These are phyloP conservation scores for Medicago arabica DNA, from an alignment of 306 rosid genomes.

Conservation along the genomic window DNA sequence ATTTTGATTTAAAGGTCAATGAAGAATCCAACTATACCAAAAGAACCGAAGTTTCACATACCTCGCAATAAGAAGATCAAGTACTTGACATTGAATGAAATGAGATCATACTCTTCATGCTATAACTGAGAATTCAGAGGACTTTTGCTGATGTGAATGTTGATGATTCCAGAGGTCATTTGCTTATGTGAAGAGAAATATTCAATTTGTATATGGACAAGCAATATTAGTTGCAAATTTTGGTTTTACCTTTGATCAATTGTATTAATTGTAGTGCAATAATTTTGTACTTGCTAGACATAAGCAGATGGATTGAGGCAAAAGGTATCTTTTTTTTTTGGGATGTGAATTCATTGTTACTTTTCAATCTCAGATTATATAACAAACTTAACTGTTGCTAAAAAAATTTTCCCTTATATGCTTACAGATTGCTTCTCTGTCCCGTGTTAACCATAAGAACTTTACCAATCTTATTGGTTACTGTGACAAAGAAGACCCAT, in stretches of 20 bases:
- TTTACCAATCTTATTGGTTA: slow-evolving; percentile 89
- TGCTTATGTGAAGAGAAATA: not conserved
- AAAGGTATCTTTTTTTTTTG: slow-evolving; percentile 13
- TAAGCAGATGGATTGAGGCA: slow-evolving; percentile 6
- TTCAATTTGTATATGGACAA: slow-evolving; percentile 43
- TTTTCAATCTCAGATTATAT: not conserved
- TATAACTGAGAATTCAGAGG: slow-evolving; percentile 36
- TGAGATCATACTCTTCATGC: slow-evolving; percentile 41
- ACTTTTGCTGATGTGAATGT: slow-evolving; percentile 13
- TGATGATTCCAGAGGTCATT: not conserved
- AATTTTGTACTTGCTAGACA: not conserved
- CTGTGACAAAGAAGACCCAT: slow-evolving; percentile 92
- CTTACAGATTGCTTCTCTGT: slow-evolving; percentile 71
- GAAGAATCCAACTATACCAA: slow-evolving; percentile 90
- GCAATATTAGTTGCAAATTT: slow-evolving; percentile 32
- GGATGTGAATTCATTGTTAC: not conserved
- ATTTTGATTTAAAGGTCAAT: slow-evolving; percentile 57
- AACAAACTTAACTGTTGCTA: slow-evolving; percentile 23
- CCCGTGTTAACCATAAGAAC: slow-evolving; percentile 94
- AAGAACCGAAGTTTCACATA: slow-evolving; percentile 75
- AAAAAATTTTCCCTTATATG: slow-evolving; percentile 5
- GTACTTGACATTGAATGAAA: slow-evolving; percentile 72
- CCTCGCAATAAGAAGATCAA: slow-evolving; percentile 86
- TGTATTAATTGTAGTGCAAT: slow-evolving; percentile 22
- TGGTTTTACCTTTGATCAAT: slow-evolving; percentile 22